Evolutionary conservation across 495 filamentous ascomycete genomes (phyloP).

Genomic region (Cladorrhinum samala): DNA sequence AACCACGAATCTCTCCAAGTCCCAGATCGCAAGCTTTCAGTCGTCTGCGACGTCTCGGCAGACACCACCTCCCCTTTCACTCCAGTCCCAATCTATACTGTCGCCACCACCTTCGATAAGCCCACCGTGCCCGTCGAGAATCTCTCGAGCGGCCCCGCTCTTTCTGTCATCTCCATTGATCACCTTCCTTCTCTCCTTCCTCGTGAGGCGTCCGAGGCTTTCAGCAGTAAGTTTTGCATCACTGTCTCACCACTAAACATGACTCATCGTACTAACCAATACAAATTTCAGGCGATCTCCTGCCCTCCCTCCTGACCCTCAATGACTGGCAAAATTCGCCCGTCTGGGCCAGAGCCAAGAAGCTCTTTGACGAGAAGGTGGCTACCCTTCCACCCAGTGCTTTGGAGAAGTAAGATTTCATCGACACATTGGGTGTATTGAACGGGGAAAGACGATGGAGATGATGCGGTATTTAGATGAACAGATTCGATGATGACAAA

Average conservation of each 20-base stretch:
- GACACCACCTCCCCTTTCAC: conserved; percentile 49
- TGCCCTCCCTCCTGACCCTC: conserved; percentile 72
- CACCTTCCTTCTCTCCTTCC: conserved; percentile 85
- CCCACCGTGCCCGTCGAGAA: conserved; percentile 72
- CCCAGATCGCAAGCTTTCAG: conserved; percentile 66
- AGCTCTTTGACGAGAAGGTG: conserved; percentile 81
- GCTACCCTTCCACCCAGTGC: conserved; percentile 57
- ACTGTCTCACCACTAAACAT: background rate
- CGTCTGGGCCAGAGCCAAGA: conserved; percentile 80
- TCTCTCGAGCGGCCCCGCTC: conserved; percentile 48
- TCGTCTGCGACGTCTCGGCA: conserved; percentile 82
- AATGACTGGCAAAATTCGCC: conserved; percentile 64
- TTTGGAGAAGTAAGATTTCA: conserved; percentile 31
- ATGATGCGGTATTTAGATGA: background rate
- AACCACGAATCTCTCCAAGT: conserved; percentile 59
- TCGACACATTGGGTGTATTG: background rate
- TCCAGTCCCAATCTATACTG: conserved; percentile 77
- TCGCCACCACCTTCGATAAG: conserved; percentile 73
- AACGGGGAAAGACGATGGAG: background rate
- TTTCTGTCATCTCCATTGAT: conserved; percentile 82
- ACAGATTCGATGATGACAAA: background rate
- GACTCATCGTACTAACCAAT: background rate
- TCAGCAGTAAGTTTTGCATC: conserved; percentile 45
- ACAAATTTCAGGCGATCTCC: conserved; percentile 46
- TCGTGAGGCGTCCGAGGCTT: conserved; percentile 79